Conservation (phyloP, 805 yeast species). For the Teunomyces cretensis region DNA sequence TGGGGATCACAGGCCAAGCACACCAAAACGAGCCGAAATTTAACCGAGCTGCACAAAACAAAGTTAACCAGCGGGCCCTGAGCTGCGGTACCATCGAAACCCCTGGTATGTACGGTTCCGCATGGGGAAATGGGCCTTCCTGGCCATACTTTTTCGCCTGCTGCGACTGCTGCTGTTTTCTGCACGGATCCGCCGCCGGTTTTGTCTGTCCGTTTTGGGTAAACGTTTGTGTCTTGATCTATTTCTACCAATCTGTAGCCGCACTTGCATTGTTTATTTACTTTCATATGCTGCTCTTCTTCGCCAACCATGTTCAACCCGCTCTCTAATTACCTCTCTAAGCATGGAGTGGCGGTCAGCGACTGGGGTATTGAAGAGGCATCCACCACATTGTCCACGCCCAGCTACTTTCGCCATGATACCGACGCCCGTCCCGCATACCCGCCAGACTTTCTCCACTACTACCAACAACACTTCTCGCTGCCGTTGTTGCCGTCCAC, state of each 20-base stretch:
- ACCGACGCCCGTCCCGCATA: background rate
- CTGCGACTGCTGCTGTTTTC: background rate
- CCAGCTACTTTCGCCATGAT: conserved; percentile 6
- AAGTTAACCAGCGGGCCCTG: too few relatives aligned
- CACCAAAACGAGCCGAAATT: too few relatives aligned
- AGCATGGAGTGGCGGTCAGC: conserved; percentile 17
- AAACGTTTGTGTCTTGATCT: too few relatives aligned
- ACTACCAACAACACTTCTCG: conserved; percentile 7
- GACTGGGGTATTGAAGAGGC: conserved; percentile 41
- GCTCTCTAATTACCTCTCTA: conserved; percentile 21
- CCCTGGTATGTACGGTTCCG: too few relatives aligned
- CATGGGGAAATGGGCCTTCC: too few relatives aligned
- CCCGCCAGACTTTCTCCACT: conserved; percentile 10
- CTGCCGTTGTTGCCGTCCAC: conserved; percentile 10
- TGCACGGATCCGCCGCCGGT: too few relatives aligned
- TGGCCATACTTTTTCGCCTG: too few relatives aligned
- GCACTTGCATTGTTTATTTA: background rate
- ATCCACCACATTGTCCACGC: conserved; percentile 8
- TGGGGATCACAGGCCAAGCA: too few relatives aligned
- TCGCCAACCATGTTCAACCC: conserved; percentile 22
- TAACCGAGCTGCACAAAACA: too few relatives aligned
- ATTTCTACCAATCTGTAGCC: too few relatives aligned
- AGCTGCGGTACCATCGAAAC: too few relatives aligned
- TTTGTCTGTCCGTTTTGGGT: background rate
- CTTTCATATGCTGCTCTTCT: background rate